A percentile compares a stretch with the other conserved stretches of the same genome.
These are phyloP conservation scores for Allium sativum DNA, from an alignment of 106 monocot genomes.

Conservation along the genomic window DNA sequence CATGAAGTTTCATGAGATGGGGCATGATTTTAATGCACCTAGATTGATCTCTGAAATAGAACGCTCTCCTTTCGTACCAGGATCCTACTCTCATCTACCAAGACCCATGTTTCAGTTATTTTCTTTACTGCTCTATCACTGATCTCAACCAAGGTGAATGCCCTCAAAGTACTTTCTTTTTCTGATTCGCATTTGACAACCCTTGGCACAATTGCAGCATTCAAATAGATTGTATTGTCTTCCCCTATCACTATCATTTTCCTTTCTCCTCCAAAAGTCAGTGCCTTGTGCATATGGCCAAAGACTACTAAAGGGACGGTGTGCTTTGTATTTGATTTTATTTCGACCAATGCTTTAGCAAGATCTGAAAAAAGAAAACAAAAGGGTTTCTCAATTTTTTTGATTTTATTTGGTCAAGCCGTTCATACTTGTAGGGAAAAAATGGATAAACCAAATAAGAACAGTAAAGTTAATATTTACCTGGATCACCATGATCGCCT, in stretches of 20 bases:
- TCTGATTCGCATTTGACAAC: constrained; percentile 20
- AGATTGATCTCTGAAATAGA: constrained; percentile 26
- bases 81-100: constrained; percentile 17
- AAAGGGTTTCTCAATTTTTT: too few relatives aligned
- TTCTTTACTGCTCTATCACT: constrained; percentile 30
- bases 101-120: constrained; percentile 69
- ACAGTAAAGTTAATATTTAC: constrained; percentile 10
- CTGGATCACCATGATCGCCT: constrained; percentile 92
- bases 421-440: too few relatives aligned
- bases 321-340: constrained; percentile 31
- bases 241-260: constrained; percentile 62
- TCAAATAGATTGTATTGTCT: constrained; percentile 67
- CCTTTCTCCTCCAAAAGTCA: constrained; percentile 50
- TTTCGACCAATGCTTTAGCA: constrained; percentile 49
- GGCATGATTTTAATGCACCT: too few relatives aligned
- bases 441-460: too few relatives aligned
- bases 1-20: too few relatives aligned
- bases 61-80: constrained; percentile 38
- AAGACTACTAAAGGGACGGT: constrained; percentile 74
- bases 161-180: constrained; percentile 21
- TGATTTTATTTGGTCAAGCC: too few relatives aligned
- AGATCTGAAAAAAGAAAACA: constrained; percentile 43
- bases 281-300: constrained; percentile 87
- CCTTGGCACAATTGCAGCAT: constrained; percentile 85
- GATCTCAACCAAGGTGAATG: constrained; percentile 62